Evolutionary conservation across 2,329 filamentous ascomycete genomes (phyloP), one percentile per base, ranked within the genome.

Genomic region (Elsinoe necatrix): DNA sequence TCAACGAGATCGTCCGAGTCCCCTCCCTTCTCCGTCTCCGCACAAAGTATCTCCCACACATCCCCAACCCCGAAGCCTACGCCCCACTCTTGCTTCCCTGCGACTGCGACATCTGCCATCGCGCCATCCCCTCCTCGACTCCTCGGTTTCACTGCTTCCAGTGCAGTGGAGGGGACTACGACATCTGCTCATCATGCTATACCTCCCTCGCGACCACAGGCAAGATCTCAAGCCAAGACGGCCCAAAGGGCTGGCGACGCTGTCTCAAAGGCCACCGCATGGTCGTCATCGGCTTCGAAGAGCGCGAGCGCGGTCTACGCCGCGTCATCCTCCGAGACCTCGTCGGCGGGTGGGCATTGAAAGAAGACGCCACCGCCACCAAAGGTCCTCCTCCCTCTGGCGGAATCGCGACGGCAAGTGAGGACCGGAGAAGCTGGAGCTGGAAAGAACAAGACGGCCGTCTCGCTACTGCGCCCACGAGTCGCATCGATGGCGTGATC

Each of bases 131-230:
- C 2, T 83, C 88, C 0, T 80, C 78, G 0, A 78, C 83, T 54
- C 80, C 80, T 4, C 80, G 90, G 12, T 90, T 86, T 63, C 92
- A 96, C 71, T 97, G 92, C 71, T 84, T 83, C 50, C 74, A 78
- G 54, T 95, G 90, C 69, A 82, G 81, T 54, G 75, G 80, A 27
- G 90, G 90, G n/a, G 87, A 95, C 68, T 95, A 93, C 69, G 89
- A 96, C 63, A 81, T 95, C 48, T 96, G 91, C 72, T 77, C 77
- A 16, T 75, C 78, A 3, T 96, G 91, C 75, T 96, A 96, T 69
- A 73, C 79, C 51, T 80, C 79, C 47, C 77, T 91, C 6, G 79
- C 87, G 1, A 71, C 76, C 1, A 78, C 78, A 0, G 79, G 80
- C 7, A 82, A 81, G 45, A 84, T 96, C 60, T 83, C 81, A 56